Evolutionary conservation across 1,284 basidiomycete genomes (phyloP).

Genomic region (Ustilago trichophora): DNA sequence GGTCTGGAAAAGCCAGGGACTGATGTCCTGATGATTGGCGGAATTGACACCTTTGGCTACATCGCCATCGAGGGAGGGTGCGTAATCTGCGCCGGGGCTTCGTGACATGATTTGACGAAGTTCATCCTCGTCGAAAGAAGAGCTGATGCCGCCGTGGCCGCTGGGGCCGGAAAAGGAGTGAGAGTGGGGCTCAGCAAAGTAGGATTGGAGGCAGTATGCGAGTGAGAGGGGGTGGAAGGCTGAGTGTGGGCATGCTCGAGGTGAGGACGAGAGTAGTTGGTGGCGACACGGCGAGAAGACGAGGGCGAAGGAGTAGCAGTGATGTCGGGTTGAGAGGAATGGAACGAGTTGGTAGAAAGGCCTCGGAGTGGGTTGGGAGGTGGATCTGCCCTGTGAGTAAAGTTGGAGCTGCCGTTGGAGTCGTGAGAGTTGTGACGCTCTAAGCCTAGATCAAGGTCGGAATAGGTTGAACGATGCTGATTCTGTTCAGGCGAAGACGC

Average conservation of each 20-base stretch:
- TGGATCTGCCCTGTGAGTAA: conserved; percentile 25
- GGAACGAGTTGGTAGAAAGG: conserved; percentile 18
- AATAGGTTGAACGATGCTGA: conserved; percentile 7
- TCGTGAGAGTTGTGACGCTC: conserved; percentile 38
- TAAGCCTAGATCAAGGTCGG: conserved; percentile 10
- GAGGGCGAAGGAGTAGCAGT: conserved; percentile 16
- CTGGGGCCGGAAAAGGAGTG: conserved; percentile 10
- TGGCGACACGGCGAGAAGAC: conserved; percentile 8
- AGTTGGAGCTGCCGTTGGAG: conserved; percentile 38
- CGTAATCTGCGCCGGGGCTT: conserved; percentile 1
- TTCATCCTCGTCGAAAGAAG: conserved; percentile 38
- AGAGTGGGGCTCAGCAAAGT: conserved; percentile 5
- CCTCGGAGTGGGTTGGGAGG: conserved; percentile 4
- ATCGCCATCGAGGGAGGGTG: conserved; percentile 10
- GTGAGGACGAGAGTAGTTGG: conserved; percentile 24
- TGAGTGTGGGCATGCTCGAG: conserved; percentile 25
- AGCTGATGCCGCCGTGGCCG: conserved; percentile 34
- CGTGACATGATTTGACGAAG: conserved; percentile 41
- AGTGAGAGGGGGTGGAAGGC: conserved; percentile 12
- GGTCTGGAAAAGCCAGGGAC: conserved; percentile 49
- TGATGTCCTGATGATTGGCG: conserved; percentile 49
- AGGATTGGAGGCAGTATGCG: conserved; percentile 4
- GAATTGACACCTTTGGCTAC: conserved; percentile 21
- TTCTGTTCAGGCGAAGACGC: conserved; percentile 20
- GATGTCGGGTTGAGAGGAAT: conserved; percentile 30